phyloP scores from a whole-genome alignment of 257 asterid genomes.

The Datura wrightii region DNA sequence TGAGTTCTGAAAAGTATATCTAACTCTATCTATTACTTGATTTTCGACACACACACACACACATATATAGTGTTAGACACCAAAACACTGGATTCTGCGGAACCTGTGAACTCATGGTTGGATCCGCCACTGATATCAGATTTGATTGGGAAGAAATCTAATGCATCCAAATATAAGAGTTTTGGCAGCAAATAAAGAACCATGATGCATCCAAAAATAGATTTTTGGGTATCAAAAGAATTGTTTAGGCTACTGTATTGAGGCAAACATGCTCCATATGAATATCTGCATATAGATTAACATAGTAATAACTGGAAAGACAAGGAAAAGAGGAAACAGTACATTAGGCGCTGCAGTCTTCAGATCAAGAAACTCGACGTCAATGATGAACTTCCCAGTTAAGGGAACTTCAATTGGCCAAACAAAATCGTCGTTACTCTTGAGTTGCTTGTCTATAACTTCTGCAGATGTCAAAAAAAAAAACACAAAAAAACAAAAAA shows the following conservation, averaged over 20 bases:
- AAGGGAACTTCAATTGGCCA: conserved; percentile 82
- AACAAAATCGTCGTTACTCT: conserved; percentile 79
- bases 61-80: not conserved
- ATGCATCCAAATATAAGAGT: not conserved
- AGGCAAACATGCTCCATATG: not conserved
- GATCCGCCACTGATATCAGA: not conserved
- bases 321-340: conserved; percentile 35
- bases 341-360: conserved; percentile 71
- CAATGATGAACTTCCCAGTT: conserved; percentile 88
- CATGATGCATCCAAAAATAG: not conserved
- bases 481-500: not conserved
- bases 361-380: conserved; percentile 90
- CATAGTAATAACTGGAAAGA: not conserved
- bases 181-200: not conserved
- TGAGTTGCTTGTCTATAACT: conserved; percentile 74
- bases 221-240: not conserved
- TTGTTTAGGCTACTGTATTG: not conserved
- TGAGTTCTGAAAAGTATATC: not conserved
- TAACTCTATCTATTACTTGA: not conserved
- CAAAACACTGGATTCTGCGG: not conserved
- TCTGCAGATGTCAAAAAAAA: conserved; percentile 48
- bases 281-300: not conserved
- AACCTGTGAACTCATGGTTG: not conserved
- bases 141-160: not conserved
- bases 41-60: not conserved